phyloP scores from a whole-genome alignment of 2,329 filamentous ascomycete genomes.

The Apiospora pterosperma region DNA sequence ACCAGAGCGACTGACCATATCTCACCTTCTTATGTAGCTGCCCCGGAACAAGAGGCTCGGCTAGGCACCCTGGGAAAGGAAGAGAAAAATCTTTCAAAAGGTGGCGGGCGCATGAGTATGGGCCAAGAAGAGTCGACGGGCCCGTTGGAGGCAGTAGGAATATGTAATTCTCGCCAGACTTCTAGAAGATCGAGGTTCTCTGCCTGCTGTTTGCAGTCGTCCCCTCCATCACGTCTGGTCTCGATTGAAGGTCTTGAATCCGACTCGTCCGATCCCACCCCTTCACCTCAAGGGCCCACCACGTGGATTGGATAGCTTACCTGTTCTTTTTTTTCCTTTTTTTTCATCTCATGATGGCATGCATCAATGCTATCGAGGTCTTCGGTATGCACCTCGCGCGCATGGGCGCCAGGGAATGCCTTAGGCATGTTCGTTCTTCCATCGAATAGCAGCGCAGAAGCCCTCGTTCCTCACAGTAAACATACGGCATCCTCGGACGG shows the following conservation, averaged over 20 bases:
- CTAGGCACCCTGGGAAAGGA: not conserved
- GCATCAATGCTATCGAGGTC: not conserved
- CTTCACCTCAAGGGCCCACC: not conserved
- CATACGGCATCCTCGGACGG: constrained; percentile 4
- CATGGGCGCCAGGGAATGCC: not conserved
- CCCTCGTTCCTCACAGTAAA: not conserved
- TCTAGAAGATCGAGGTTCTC: not conserved
- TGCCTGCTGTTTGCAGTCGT: not conserved
- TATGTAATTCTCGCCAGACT: not conserved
- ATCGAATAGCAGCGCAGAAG: not conserved
- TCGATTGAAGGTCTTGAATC: not conserved
- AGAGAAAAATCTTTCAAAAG: too few relatives aligned
- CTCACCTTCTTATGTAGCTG: not conserved
- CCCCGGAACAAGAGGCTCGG: not conserved
- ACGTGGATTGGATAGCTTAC: not conserved
- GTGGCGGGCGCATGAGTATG: not conserved
- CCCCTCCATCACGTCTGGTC: not conserved
- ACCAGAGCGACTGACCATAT: not conserved
- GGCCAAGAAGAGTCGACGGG: not conserved
- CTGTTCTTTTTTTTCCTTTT: not conserved
- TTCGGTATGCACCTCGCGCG: not conserved
- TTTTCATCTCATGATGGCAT: not conserved
- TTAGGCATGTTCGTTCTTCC: not conserved
- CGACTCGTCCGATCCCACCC: not conserved
- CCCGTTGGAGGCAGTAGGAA: not conserved